A percentile compares a stretch with the other conserved stretches of the same genome.
Conservation (phyloP, 2,329 filamentous ascomycete species). For the Penicillium sp. region DNA sequence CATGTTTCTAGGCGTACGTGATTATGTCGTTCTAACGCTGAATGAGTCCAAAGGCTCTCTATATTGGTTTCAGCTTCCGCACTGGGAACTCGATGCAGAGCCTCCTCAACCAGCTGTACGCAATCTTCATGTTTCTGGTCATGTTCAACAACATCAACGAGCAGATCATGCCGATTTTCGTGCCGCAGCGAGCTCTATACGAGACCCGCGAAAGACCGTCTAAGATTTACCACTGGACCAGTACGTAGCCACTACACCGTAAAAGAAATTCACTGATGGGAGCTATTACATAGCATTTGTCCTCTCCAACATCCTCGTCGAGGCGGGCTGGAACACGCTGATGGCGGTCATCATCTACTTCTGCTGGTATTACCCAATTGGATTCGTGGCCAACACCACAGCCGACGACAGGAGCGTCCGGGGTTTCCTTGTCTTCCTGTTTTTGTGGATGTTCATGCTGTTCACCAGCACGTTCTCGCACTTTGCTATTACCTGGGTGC, state of each 20-base stretch:
- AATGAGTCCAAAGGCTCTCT: neutral
- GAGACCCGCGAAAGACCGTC: constrained; percentile 82
- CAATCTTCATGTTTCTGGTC: constrained; percentile 56
- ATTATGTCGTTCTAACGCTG: neutral
- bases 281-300: constrained; percentile 68
- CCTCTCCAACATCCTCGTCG: constrained; percentile 79
- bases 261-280: neutral
- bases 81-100: constrained; percentile 56
- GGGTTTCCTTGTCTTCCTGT: neutral
- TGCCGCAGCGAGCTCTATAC: constrained; percentile 77
- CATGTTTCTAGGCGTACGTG: neutral
- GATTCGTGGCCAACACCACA: neutral
- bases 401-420: neutral
- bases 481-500: neutral
- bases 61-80: neutral
- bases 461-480: constrained; percentile 2
- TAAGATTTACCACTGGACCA: constrained; percentile 76
- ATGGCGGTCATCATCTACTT: neutral
- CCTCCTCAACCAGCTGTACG: constrained; percentile 75
- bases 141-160: constrained; percentile 51
- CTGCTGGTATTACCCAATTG: constrained; percentile 15
- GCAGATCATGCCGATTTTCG: constrained; percentile 71
- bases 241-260: neutral
- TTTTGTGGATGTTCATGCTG: constrained; percentile 1
- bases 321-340: constrained; percentile 65